A percentile compares a stretch with the other conserved stretches of the same genome.
Evolutionary conservation across 2,329 filamentous ascomycete genomes (phyloP).

Genomic region (Plenodomus tracheiphilus): DNA sequence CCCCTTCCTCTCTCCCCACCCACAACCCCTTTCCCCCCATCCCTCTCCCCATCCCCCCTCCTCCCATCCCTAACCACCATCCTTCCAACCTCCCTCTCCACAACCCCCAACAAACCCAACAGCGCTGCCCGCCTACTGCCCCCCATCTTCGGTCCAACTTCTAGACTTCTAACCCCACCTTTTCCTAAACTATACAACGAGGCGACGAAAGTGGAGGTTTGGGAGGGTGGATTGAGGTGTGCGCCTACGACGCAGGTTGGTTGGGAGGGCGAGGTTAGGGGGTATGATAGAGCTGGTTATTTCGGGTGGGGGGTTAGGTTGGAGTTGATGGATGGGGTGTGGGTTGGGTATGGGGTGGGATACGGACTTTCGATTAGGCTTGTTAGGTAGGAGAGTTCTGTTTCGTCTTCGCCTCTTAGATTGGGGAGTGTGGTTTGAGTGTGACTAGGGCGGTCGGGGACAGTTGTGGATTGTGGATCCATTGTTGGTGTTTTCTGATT

Average conservation of each 20-base stretch:
- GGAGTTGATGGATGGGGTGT: conserved; percentile 15
- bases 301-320: too few species aligned
- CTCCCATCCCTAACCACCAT: neutral
- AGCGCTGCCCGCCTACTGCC: neutral
- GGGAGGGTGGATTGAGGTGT: too few species aligned
- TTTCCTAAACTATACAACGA: too few species aligned
- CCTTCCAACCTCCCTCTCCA: conserved; percentile 7
- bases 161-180: too few species aligned
- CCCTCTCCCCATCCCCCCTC: conserved; percentile 11
- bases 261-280: too few species aligned
- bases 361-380: conserved; percentile 21
- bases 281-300: too few species aligned
- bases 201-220: too few species aligned
- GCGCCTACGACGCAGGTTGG: too few species aligned
- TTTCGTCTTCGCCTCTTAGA: conserved; percentile 25
- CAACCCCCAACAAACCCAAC: conserved; percentile 12
- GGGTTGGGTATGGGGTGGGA: conserved; percentile 10
- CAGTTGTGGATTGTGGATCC: too few species aligned
- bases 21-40: neutral
- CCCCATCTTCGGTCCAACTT: too few species aligned
- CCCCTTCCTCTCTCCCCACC: neutral
- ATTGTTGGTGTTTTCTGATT: too few species aligned
- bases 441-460: too few species aligned
- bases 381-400: conserved; percentile 13
- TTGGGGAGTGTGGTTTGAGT: conserved; percentile 7